Base-by-base conservation (phyloP, 2,329 filamentous ascomycete species). In the Scedosporium apiospermum region DNA sequence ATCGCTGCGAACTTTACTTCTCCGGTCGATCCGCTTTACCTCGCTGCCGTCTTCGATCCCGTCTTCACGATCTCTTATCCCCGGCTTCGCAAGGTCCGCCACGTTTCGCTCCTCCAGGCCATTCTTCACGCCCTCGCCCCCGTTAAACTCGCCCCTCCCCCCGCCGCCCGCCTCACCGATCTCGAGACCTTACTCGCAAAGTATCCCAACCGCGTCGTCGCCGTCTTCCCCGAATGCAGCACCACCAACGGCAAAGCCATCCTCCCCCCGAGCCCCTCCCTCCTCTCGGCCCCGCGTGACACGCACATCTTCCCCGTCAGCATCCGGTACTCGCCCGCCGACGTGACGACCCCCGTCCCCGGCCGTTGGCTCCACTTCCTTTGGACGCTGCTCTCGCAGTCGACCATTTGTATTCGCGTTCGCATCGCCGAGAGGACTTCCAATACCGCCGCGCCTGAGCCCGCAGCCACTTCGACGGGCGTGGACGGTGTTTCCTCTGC, bases 1-100 rank as follows among this genome's bases (percentile, higher is more conserved):
- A 95, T 99, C 69, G 93, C 91, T 58, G 89, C 90, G 60, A 95
- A 91, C 65, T 95, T 93, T 73, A 97, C 93, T 41, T 96, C 90
- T 9, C 95, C 95, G 7, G 85, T 99, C 72, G 95, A 99, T 73
- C 88, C 92, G 16, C 79, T 99, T 63, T 99, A 98, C 75, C 86
- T 99, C 26, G 91, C 95, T 64, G 93, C 92, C 66, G 91, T 98
- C 70, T 99, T 98, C 78, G 91, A 97, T 72, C 95, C 95, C 2
- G 83, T 99, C 72, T 98, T 99, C 77, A 96, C 92, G 10, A 80
- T 90, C 57, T 91, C 89, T 0, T 97, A 91, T 73, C 91, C 93
- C 0, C 78, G 81, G 64, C 88, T 86, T 3, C 83, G 85, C 57
- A 84, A 87, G 64, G 89, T 99, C 27, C 86, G 88, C 68, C 88